Evolutionary conservation across 768 basidiomycete species (phyloP).

Genomic region (Sistotremastrum suecicum): DNA sequence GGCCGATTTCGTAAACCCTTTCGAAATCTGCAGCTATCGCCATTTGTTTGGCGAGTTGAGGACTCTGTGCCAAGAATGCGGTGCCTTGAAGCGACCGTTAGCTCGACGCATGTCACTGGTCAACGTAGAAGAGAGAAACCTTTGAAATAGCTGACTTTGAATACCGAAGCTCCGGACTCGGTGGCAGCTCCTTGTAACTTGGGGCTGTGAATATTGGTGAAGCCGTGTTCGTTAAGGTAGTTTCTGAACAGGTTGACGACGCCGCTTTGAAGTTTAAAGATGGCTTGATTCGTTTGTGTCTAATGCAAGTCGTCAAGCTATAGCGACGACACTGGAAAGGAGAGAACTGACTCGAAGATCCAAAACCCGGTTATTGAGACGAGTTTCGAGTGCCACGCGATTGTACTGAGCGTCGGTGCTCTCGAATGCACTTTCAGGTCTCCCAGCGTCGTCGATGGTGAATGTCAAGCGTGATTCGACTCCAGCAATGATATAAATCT

Average conservation of each 20-base stretch:
- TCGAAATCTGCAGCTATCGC: conserved; percentile 98
- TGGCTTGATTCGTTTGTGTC: conserved; percentile 92
- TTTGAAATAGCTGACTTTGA: conserved; percentile 97
- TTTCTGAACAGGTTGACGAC: conserved; percentile 81
- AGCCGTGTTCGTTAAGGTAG: conserved; percentile 57
- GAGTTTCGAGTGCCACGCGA: conserved; percentile 81
- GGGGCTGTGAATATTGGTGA: conserved; percentile 93
- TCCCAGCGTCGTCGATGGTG: conserved; percentile 81
- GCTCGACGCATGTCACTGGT: neutral
- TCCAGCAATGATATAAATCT: conserved; percentile 76
- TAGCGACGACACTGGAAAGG: neutral
- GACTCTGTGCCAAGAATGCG: conserved; percentile 92
- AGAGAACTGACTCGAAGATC: conserved; percentile 66
- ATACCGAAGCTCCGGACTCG: conserved; percentile 92
- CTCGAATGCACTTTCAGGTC: conserved; percentile 63
- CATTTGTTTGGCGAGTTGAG: conserved; percentile 98
- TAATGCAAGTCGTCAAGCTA: conserved; percentile 17
- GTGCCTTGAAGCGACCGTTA: conserved; percentile 33
- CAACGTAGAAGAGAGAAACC: conserved; percentile 22
- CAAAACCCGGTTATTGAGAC: conserved; percentile 85
- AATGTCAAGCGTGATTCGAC: conserved; percentile 76
- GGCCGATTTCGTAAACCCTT: conserved; percentile 90
- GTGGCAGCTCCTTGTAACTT: conserved; percentile 96
- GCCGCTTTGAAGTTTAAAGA: conserved; percentile 85
- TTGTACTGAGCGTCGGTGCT: conserved; percentile 47